Base-by-base conservation (phyloP, 2,329 filamentous ascomycete species). In the Cladorrhinum sp. region DNA sequence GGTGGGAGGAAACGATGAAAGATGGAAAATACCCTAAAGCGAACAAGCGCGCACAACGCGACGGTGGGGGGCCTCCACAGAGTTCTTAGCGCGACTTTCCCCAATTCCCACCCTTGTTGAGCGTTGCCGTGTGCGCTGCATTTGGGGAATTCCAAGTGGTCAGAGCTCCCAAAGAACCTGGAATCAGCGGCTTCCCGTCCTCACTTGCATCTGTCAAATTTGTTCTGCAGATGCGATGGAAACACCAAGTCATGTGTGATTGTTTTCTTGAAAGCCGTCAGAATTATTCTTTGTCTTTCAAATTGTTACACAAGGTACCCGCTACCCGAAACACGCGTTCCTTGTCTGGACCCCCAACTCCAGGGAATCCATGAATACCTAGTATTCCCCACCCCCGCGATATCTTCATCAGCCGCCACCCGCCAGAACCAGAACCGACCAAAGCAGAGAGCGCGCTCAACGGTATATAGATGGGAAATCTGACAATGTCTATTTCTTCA, bases 401-500 rank as follows among this genome's bases (percentile, higher is more conserved):
- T 28, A 9, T 4, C 26, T 28, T 28, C 26, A 28, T 9, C 8
- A 12, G 12, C 51, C 20, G 9, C 12, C 18, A 20, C 28, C 51
- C 28, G 24, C 55, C 39, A 10, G 3, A 26, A n/a, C 20, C 33
- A 28, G 36, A 42, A 42, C 10, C 10, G n/a, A n/a, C n/a, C n/a
- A n/a, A n/a, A n/a, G n/a, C n/a, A n/a, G n/a, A n/a, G n/a, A n/a
- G n/a, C n/a, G n/a, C n/a, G n/a, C n/a, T n/a, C n/a, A n/a, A n/a
- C n/a, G n/a, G n/a, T n/a, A n/a, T n/a, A n/a, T n/a, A n/a, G n/a
- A n/a, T n/a, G n/a, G n/a, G n/a, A 42, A 42, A 16, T 42, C 26
- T 59, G 28, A 49, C 36, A n/a, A n/a, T n/a, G n/a, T n/a, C 67
- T 46, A 72, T 33, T 54, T 69, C 68, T 67, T 72, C 65, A 76